A percentile compares a stretch with the other conserved stretches of the same genome.
phyloP scores from a whole-genome alignment of 257 asterid species.

The Primulina eburnea region DNA sequence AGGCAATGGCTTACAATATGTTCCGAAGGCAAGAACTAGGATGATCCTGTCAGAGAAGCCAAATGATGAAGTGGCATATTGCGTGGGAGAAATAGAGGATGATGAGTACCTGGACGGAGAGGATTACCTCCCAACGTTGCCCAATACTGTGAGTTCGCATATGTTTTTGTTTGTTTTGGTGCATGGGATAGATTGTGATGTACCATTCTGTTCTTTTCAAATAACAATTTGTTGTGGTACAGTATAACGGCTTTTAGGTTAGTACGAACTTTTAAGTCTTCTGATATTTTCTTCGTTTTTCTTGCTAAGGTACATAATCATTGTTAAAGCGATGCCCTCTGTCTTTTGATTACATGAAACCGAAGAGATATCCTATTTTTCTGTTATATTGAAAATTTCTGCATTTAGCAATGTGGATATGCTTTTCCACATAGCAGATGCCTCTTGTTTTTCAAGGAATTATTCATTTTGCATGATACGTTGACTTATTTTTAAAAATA shows the following conservation, averaged over 20 bases:
- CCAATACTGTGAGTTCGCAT: constrained; percentile 73
- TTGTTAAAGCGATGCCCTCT: too few relatives aligned
- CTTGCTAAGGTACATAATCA: background rate
- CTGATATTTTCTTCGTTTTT: background rate
- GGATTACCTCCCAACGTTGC: constrained; percentile 86
- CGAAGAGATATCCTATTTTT: background rate
- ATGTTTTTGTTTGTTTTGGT: constrained; percentile 17
- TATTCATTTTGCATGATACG: background rate
- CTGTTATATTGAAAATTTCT: constrained; percentile 4
- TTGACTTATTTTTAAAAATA: background rate
- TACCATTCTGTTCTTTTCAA: constrained; percentile 1
- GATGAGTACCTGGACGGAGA: constrained; percentile 62
- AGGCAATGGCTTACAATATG: constrained; percentile 59
- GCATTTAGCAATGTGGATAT: constrained; percentile 1
- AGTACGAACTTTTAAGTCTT: background rate
- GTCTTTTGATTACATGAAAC: constrained; percentile 8
- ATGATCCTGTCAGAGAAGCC: constrained; percentile 94
- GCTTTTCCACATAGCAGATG: background rate
- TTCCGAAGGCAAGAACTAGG: constrained; percentile 62
- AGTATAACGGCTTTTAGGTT: background rate
- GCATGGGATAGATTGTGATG: constrained; percentile 21
- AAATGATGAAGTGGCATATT: constrained; percentile 72
- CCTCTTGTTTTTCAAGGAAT: background rate
- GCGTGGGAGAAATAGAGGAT: constrained; percentile 83
- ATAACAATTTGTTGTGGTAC: background rate